phyloP scores from a whole-genome alignment of 2,329 filamentous ascomycete genomes.

The Laburnicola sp. region DNA sequence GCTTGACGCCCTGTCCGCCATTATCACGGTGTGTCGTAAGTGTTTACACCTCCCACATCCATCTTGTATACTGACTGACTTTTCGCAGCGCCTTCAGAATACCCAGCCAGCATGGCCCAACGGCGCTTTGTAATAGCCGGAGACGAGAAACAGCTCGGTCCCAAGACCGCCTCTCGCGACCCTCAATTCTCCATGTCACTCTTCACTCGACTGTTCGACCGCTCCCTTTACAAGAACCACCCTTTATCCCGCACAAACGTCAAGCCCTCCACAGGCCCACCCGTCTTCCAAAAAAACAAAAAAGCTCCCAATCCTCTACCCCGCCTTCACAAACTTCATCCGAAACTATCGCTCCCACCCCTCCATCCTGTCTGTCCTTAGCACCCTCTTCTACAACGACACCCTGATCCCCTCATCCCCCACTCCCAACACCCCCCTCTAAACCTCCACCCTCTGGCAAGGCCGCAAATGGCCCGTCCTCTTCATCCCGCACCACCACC shows the following conservation, averaged over 20 bases:
- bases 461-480: conserved; percentile 48
- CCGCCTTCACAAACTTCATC: conserved; percentile 51
- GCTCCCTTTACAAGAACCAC: conserved; percentile 46
- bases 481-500: conserved; percentile 44
- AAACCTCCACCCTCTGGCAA: conserved; percentile 43
- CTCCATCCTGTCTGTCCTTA: conserved; percentile 49
- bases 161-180: conserved; percentile 43
- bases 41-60: too few species aligned
- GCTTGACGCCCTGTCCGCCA: conserved; percentile 46
- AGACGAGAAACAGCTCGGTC: conserved; percentile 51
- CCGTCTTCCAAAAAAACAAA: conserved; percentile 32
- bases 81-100: conserved; percentile 27
- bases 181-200: conserved; percentile 43
- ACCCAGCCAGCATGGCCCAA: conserved; percentile 21
- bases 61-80: too few species aligned
- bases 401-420: conserved; percentile 49
- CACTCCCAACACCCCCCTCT: conserved; percentile 23
- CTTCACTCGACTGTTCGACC: conserved; percentile 48
- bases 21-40: conserved; percentile 43
- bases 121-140: conserved; percentile 53
- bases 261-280: conserved; percentile 27
- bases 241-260: conserved; percentile 44
- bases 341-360: conserved; percentile 54
- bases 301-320: conserved; percentile 47
- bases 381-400: conserved; percentile 50